Evolutionary conservation across 2,329 filamentous ascomycete genomes (phyloP).

Genomic region (Chrysosporium queenslandicum): DNA sequence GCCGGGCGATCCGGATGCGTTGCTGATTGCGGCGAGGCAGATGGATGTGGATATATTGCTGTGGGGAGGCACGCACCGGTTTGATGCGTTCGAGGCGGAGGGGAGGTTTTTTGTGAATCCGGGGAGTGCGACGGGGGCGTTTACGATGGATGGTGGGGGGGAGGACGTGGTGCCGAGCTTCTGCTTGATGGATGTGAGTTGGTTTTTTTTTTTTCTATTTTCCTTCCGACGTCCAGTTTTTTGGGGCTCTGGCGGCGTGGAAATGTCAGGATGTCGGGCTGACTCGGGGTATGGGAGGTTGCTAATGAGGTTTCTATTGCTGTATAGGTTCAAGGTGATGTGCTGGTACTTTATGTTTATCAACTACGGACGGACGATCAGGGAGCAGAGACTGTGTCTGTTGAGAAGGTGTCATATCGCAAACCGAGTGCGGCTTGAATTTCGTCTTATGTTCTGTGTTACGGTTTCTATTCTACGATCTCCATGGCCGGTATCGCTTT

Average conservation of each 20-base stretch:
- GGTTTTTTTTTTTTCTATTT: neutral
- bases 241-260: too few species aligned
- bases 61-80: conserved; percentile 56
- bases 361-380: conserved; percentile 68
- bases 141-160: conserved; percentile 49
- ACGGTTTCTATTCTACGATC: neutral
- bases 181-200: conserved; percentile 88
- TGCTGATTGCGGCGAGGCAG: conserved; percentile 58
- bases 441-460: neutral
- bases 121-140: conserved; percentile 57
- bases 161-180: conserved; percentile 85
- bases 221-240: neutral
- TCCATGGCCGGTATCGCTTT: neutral
- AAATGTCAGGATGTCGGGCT: too few species aligned
- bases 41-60: conserved; percentile 62
- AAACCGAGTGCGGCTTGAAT: conserved; percentile 51
- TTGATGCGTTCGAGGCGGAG: conserved; percentile 62
- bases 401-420: conserved; percentile 78
- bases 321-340: conserved; percentile 84
- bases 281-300: neutral
- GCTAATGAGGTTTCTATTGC: conserved; percentile 4
- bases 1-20: conserved; percentile 55
- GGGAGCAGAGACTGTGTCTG: conserved; percentile 67
- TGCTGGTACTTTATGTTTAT: conserved; percentile 91
- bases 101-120: conserved; percentile 64